Evolutionary conservation across 2,329 filamentous ascomycete genomes (phyloP).

Genomic region (Chaetoscypha palmicola): DNA sequence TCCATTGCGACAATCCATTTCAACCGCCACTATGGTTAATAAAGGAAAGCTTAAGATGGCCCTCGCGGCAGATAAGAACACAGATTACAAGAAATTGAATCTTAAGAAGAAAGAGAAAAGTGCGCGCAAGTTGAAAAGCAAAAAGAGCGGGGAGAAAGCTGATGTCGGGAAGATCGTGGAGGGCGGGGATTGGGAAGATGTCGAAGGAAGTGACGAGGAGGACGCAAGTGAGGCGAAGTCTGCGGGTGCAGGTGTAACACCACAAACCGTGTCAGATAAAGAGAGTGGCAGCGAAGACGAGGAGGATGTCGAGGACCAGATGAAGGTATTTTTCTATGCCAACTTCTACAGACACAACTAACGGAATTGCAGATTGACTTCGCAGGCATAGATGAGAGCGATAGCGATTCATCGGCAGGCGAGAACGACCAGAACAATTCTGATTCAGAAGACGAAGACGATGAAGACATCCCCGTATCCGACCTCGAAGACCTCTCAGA

Average conservation of each 20-base stretch:
- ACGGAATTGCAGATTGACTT: conserved; percentile 38
- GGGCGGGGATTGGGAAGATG: conserved; percentile 37
- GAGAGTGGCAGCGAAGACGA: conserved; percentile 35
- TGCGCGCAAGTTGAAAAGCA: conserved; percentile 41
- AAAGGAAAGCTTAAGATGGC: conserved; percentile 46
- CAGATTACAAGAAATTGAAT: conserved; percentile 42
- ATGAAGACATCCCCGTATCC: conserved; percentile 83
- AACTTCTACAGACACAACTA: conserved; percentile 5
- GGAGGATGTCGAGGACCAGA: conserved; percentile 14
- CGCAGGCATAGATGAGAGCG: conserved; percentile 53
- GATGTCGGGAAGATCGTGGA: conserved; percentile 27
- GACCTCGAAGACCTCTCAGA: conserved; percentile 74
- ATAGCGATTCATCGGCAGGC: conserved; percentile 48
- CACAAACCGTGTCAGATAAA: too few species aligned
- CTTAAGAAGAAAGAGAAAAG: conserved; percentile 33
- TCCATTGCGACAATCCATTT: conserved; percentile 6
- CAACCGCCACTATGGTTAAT: conserved; percentile 27
- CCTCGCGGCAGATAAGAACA: conserved; percentile 47
- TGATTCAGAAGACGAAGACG: conserved; percentile 58
- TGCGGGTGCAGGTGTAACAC: conserved; percentile 23
- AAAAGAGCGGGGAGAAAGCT: conserved; percentile 35
- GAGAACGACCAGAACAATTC: conserved; percentile 37
- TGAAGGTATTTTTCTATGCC: conserved; percentile 16
- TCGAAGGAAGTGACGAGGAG: conserved; percentile 31
- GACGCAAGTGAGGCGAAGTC: conserved; percentile 22